Evolutionary conservation across 768 basidiomycete genomes (phyloP), one percentile per base, ranked within the genome.

Genomic region (Coprinellus micaceus): DNA sequence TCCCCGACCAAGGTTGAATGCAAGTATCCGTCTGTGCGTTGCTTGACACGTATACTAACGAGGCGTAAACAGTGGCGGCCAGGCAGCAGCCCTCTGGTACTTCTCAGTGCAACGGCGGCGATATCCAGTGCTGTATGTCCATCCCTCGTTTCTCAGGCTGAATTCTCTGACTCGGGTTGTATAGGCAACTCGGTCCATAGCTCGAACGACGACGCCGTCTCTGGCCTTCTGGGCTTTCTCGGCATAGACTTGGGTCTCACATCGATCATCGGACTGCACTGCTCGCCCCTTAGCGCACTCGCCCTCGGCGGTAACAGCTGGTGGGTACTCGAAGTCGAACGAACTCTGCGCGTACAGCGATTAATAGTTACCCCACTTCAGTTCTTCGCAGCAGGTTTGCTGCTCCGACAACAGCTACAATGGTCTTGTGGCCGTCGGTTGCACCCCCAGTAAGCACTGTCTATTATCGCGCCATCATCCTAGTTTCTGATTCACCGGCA

Each of bases 401-500:
- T 82, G 81, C 64, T 58, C 67, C 25, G 69, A 74, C 56, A 77
- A 80, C 58, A 58, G 61, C 44, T 79, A 72, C 65, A 73, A 74
- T 29, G 78, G 80, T 43, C 61, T 78, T 30, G 67, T 80, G 52
- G 71, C 67, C 7, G 59, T 77, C 53, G 77, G 76, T 5, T 80
- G 79, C 67, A 58, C 67, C 13, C 74, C 74, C 1, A 71, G 78
- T 79, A 64, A 61, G 77, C 67, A 25, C 9, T 30, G 19, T 47
- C 7, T 29, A 19, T 17, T 25, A n/a, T 24, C 1, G 6, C n/a
- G 11, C 48, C 13, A 13, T 4, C 10, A 29, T 11, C 4, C 13
- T 12, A 30, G 6, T 55, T 44, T 22, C 44, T 47, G 25, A 57
- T 22, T n/a, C 10, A 11, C 48, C 13, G 28, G 19, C 53, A 29